Conservation (phyloP, 805 yeast genomes). For the Cyberlindnera subsufficiens region DNA sequence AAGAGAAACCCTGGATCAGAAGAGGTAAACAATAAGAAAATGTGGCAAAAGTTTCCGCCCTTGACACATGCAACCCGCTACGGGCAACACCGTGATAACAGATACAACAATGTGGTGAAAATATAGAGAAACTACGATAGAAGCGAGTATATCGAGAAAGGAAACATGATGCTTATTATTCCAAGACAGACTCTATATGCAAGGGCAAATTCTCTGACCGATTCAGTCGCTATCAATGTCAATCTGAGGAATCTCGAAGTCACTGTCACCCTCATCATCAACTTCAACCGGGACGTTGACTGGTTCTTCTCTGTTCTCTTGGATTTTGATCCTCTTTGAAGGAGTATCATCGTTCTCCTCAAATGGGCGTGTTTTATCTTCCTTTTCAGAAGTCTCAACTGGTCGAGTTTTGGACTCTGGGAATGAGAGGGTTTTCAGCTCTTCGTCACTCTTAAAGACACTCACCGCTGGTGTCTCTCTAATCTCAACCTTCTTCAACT, state of each 20-base stretch:
- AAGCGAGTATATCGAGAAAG: no score
- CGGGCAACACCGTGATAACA: no score
- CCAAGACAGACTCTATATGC: not conserved
- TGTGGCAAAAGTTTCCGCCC: no score
- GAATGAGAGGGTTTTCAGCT: conserved; percentile 19
- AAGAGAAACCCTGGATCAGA: no score
- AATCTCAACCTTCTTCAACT: conserved; percentile 9
- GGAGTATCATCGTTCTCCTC: conserved; percentile 21
- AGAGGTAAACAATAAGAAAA: no score
- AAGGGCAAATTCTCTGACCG: conserved; percentile 14
- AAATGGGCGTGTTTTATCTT: conserved; percentile 14
- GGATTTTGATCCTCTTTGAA: conserved; percentile 21
- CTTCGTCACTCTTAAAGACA: conserved; percentile 21
- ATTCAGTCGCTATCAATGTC: conserved; percentile 30
- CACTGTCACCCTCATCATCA: conserved; percentile 31
- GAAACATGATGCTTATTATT: no score
- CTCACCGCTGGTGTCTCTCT: conserved; percentile 2
- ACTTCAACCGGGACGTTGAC: conserved; percentile 9
- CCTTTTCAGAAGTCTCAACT: not conserved
- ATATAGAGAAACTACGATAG: no score
- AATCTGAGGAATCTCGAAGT: conserved; percentile 46
- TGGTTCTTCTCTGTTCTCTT: conserved; percentile 1
- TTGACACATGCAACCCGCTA: no score
- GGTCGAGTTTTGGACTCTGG: conserved; percentile 7
- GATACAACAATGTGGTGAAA: no score